Evolutionary conservation across 1,139 yeast genomes (phyloP), one percentile per base, ranked within the genome.

Genomic region (Kodamaea suecica): DNA sequence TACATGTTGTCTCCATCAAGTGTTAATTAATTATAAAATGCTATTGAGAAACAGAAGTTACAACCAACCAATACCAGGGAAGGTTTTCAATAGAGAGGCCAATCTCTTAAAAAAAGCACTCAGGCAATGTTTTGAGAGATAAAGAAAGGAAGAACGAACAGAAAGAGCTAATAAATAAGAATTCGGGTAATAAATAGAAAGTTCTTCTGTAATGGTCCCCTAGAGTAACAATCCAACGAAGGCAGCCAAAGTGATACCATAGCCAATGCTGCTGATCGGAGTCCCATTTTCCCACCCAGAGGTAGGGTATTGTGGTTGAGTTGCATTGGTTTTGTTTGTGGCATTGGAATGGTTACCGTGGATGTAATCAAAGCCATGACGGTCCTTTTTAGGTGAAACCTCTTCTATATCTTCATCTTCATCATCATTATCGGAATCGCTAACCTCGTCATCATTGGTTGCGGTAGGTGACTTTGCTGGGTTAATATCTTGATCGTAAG

Each of bases 211-310:
- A n/a, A n/a, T n/a, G n/a, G n/a, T n/a, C n/a, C n/a, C n/a, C n/a
- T n/a, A n/a, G n/a, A 19, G 21, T 6, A 9, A 9, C 6, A 19
- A 19, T 9, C 9, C 21, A 19, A 19, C 9, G 21, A 9, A 19
- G 21, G 21, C 11, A 5, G 26, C 33, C 47, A 58, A 32, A 58
- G 30, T 16, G 59, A 42, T 27, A 57, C 38, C 4, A 61, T 57
- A 25, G 47, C 40, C 28, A 52, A 17, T 3, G 48, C 43, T 14
- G 58, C 63, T 12, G 57, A 31, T 7, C 40, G 47, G 36, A 8
- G 53, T 44, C 4, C 49, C 50, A 33, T 47, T 51, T 44, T 49
- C 55, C 28, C 38, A 39, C 8, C 44, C 50, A 8, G 39, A 33
- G 13, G 39, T 30, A 9, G 29, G 28, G 14, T 30, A 29, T 9